Percentiles rank a stretch among this genome's conserved stretches.
Conservation (phyloP, 352 stramenopile species). For the Phytophthora niederhauseri region DNA sequence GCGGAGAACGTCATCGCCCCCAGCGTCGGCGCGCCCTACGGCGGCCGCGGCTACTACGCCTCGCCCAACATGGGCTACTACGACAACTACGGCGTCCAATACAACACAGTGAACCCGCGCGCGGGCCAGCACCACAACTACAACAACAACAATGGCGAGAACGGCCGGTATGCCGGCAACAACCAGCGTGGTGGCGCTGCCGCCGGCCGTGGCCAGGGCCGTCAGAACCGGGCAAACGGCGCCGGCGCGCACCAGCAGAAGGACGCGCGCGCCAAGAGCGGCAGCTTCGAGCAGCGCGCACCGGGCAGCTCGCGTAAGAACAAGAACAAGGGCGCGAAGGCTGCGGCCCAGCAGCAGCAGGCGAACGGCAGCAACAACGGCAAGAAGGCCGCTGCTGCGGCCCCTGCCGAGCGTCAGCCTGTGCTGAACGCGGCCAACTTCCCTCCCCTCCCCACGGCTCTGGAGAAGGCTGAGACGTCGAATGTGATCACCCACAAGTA, state of each 20-base stretch:
- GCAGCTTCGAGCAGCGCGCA: slow-evolving; percentile 60
- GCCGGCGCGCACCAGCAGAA: slow-evolving; percentile 39
- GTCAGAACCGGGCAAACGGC: slow-evolving; percentile 46
- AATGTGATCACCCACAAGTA: slow-evolving; percentile 77
- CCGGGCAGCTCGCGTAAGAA: slow-evolving; percentile 49
- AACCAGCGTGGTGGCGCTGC: slow-evolving; percentile 36
- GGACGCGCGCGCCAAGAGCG: slow-evolving; percentile 53
- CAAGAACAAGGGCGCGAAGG: slow-evolving; percentile 71
- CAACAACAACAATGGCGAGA: slow-evolving; percentile 42
- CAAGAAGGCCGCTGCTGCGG: slow-evolving; percentile 35
- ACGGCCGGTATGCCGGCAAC: slow-evolving; percentile 43
- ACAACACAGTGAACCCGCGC: slow-evolving; percentile 51
- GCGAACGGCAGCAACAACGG: slow-evolving; percentile 35
- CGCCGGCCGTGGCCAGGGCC: slow-evolving; percentile 34
- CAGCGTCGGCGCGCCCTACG: slow-evolving; percentile 46
- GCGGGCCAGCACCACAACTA: slow-evolving; percentile 41
- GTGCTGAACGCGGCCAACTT: slow-evolving; percentile 87
- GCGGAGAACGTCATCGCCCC: slow-evolving; percentile 56
- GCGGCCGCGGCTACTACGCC: slow-evolving; percentile 74
- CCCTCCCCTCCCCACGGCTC: slow-evolving; percentile 63
- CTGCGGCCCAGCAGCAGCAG: slow-evolving; percentile 36
- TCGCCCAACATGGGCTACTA: slow-evolving; percentile 62
- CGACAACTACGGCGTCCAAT: slow-evolving; percentile 84
- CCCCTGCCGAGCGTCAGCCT: slow-evolving; percentile 60
- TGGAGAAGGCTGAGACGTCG: slow-evolving; percentile 41